Evolutionary conservation across 345 rosid species (phyloP).

Genomic region (Boechera retrofracta): DNA sequence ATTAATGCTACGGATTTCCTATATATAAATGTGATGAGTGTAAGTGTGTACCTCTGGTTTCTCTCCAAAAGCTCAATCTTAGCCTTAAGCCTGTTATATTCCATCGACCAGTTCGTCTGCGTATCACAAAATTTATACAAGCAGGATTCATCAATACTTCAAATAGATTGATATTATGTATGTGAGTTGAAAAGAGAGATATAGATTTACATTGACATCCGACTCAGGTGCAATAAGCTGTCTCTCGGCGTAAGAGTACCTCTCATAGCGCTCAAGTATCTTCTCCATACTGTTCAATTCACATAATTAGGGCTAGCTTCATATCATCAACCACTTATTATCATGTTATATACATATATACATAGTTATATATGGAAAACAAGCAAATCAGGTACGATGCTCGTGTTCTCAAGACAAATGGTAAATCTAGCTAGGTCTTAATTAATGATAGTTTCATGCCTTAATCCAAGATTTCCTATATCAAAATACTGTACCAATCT

Average conservation of each 20-base stretch:
- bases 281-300: conserved; percentile 68
- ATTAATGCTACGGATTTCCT: not conserved
- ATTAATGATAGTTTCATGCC: not conserved
- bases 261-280: conserved; percentile 79
- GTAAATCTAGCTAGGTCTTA: conserved; percentile 1
- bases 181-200: conserved; percentile 1
- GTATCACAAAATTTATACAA: conserved; percentile 10
- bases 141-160: not conserved
- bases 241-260: conserved; percentile 68
- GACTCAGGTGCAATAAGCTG: conserved; percentile 57
- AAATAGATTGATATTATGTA: not conserved
- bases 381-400: not conserved
- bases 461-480: conserved; percentile 16
- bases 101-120: conserved; percentile 80
- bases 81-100: conserved; percentile 79
- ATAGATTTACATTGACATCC: conserved; percentile 47
- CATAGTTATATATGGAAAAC: not conserved
- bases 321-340: conserved; percentile 1
- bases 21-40: not conserved
- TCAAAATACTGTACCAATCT: not conserved
- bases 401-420: not conserved
- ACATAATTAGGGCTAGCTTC: conserved; percentile 19
- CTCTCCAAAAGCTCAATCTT: conserved; percentile 83
- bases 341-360: not conserved
- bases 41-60: conserved; percentile 68